Evolutionary conservation across 1,139 yeast species (phyloP).

Genomic region (Meyerozyma sp.): DNA sequence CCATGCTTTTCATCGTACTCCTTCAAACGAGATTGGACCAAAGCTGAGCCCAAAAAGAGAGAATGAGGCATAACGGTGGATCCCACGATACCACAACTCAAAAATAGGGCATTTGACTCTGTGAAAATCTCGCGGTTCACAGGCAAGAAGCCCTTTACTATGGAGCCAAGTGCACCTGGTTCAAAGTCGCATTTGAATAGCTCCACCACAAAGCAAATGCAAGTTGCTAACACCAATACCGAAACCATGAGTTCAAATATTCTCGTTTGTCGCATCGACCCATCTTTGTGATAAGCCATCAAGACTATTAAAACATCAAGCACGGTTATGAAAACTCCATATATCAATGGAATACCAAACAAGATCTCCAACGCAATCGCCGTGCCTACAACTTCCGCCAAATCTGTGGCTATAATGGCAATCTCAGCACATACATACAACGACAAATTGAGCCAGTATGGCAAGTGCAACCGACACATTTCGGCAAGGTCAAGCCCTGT

Average conservation of each 20-base stretch:
- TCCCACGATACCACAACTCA: slow-evolving; percentile 71
- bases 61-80: slow-evolving; percentile 87
- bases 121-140: slow-evolving; percentile 38
- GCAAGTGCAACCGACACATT: slow-evolving; percentile 63
- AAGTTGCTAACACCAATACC: slow-evolving; percentile 56
- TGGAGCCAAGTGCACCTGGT: slow-evolving; percentile 27
- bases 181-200: slow-evolving; percentile 47
- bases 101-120: slow-evolving; percentile 55
- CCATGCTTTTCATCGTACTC: slow-evolving; percentile 57
- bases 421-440: slow-evolving; percentile 64
- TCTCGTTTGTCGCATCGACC: slow-evolving; percentile 60
- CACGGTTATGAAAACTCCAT: slow-evolving; percentile 66
- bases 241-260: slow-evolving; percentile 65
- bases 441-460: slow-evolving; percentile 49
- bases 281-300: slow-evolving; percentile 69
- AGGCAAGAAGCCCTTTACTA: slow-evolving; percentile 62
- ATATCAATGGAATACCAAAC: slow-evolving; percentile 58
- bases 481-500: slow-evolving; percentile 77
- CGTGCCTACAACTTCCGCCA: slow-evolving; percentile 80
- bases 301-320: slow-evolving; percentile 66
- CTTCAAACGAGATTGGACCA: slow-evolving; percentile 68
- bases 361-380: slow-evolving; percentile 70
- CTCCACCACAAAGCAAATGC: slow-evolving; percentile 59
- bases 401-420: slow-evolving; percentile 75
- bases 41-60: slow-evolving; percentile 66